Evolutionary conservation across 345 rosid species (phyloP).

Genomic region (Citrus glauca): DNA sequence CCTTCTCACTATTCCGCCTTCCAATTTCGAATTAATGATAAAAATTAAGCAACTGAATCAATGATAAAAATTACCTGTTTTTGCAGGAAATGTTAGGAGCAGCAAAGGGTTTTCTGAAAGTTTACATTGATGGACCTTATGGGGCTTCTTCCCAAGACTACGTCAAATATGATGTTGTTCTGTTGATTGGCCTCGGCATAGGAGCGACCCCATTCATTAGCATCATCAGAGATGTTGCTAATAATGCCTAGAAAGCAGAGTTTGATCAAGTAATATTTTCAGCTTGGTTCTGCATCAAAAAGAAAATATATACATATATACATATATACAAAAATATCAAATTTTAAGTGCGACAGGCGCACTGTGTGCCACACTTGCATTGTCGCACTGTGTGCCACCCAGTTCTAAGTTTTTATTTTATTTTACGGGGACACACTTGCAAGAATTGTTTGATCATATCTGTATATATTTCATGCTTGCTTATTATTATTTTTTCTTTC

Average conservation of each 20-base stretch:
- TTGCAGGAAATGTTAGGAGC: slow-evolving; percentile 30
- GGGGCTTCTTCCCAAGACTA: slow-evolving; percentile 59
- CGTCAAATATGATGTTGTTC: slow-evolving; percentile 43
- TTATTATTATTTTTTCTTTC: no score
- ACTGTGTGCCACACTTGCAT: no score
- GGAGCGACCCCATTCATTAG: slow-evolving; percentile 61
- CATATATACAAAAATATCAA: no score
- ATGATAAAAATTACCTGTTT: neutral
- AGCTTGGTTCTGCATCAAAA: neutral
- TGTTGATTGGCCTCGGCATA: slow-evolving; percentile 58
- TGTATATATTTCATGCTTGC: no score
- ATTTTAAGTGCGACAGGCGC: no score
- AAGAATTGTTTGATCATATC: no score
- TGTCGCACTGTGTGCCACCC: no score
- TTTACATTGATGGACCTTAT: slow-evolving; percentile 54
- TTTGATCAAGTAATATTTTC: slow-evolving; percentile 2
- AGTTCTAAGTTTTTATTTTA: no score
- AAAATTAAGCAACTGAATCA: neutral
- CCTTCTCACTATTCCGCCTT: slow-evolving; percentile 54
- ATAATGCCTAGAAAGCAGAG: slow-evolving; percentile 2
- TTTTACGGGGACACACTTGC: no score
- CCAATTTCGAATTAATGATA: slow-evolving; percentile 47
- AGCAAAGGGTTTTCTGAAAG: slow-evolving; percentile 30
- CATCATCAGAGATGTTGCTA: slow-evolving; percentile 45
- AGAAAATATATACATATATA: neutral